Conservation (phyloP, 306 rosid genomes). For the Astragalus glycyphyllos region DNA sequence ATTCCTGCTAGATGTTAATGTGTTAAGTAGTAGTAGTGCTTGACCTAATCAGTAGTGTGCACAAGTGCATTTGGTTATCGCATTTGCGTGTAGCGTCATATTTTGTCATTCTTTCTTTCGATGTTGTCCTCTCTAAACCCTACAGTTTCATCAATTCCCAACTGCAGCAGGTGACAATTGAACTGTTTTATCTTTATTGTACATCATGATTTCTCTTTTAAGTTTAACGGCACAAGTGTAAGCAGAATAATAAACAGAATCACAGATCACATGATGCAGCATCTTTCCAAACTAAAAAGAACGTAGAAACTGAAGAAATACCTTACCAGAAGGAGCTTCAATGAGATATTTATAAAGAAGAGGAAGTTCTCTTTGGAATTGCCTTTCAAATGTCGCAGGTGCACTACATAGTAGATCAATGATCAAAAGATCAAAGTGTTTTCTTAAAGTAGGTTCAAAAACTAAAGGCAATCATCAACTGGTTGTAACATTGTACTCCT, state of each 20-base stretch:
- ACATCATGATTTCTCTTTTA: background rate
- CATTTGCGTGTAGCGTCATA: constrained; percentile 8
- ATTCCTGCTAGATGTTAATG: constrained; percentile 6
- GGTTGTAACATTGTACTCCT: background rate
- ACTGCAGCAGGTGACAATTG: constrained; percentile 10
- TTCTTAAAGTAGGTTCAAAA: constrained; percentile 13
- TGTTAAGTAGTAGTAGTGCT: constrained; percentile 9
- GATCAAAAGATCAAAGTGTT: constrained; percentile 23
- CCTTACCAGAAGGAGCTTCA: constrained; percentile 74
- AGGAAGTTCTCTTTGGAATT: constrained; percentile 66
- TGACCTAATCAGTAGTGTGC: background rate
- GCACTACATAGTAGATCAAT: constrained; percentile 59
- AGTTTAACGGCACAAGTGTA: background rate
- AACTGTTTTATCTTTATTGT: constrained; percentile 3
- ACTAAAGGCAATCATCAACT: constrained; percentile 20
- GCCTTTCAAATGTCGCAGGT: constrained; percentile 79
- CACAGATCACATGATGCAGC: constrained; percentile 13
- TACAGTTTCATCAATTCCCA: constrained; percentile 27
- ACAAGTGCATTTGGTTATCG: background rate
- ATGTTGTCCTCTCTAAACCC: constrained; percentile 5
- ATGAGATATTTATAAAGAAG: constrained; percentile 62
- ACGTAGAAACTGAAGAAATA: constrained; percentile 39
- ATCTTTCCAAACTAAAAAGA: constrained; percentile 23
- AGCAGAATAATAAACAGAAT: constrained; percentile 33
- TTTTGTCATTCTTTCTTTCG: constrained; percentile 6